Evolutionary conservation across 768 basidiomycete species (phyloP), one percentile per base, ranked within the genome.

Genomic region (Gyrodon lividus): DNA sequence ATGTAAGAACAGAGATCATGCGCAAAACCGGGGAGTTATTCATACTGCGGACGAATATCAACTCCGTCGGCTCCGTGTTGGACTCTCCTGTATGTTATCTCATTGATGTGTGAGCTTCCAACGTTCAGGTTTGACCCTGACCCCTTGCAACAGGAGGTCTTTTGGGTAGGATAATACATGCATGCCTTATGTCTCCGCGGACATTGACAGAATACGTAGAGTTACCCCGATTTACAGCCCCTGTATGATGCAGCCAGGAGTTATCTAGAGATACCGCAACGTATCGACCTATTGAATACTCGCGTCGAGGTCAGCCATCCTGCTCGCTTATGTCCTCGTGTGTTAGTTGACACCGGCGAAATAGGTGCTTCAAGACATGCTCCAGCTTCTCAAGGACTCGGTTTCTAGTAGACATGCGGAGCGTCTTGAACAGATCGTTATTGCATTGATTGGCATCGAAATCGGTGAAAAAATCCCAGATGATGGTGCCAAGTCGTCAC

Each of bases 21-120:
- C 89, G 90, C 65, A 92, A 97, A 70, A 98, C 96, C 56, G 95
- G 95, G 39, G 89, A 93, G 60, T 75, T 98, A 37, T 98, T 98
- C 72, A 84, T 98, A 34, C 74, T 97, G 59, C 79, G 95, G 56
- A 92, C 95, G 48, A 95, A 93, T 65, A 95, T 97, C 60, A 93
- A 94, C 60, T 88, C 92, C 40, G 94, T 97, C 47, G 95, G 95
- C 42, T 95, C 93, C 28, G 94, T 97, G n/a, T 74, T 98, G 39
- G 94, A 98, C 75, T 92, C 93, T 30, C 94, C 94, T 23, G 91
- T 92, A 67, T 61, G 88, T 77, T 53, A 16, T 28, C 13, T 43
- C 37, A 50, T 50, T 41, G 28, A 35, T 51, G 51, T 12, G 35
- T 49, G 23, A 31, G 40, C 44, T 14, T 26, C 31, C 35, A 24